Evolutionary conservation across 805 yeast genomes (phyloP), one percentile per base, ranked within the genome.

Genomic region (Saccharomycopsis sp.): DNA sequence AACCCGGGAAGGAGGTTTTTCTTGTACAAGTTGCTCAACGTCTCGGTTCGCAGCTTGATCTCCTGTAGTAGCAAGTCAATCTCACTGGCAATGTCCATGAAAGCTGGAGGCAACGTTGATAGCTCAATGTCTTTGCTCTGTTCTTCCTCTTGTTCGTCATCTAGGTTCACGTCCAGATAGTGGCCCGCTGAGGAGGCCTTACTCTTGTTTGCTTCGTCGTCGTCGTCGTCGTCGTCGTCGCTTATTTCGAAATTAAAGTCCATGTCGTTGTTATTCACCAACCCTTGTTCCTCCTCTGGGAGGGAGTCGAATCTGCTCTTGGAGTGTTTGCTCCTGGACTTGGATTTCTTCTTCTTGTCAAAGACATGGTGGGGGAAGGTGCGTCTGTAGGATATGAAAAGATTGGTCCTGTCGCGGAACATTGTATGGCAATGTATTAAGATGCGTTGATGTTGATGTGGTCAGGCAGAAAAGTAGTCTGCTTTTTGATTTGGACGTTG

Each of bases 321-420:
- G 34, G 36, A 39, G 12, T 30, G 36, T 16, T 41, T 35, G 2
- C 12, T 9, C 25, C 30, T 37, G 27, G 10, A 38, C 18, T 38
- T 36, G 7, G 4, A 12, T 15, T 9, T 20, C 21, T 19, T 15
- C 22, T 38, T 16, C 8, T 18, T 18, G 34, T 38, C 30, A 40
- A 53, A 46, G 17, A 64, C 62, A 47, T 70, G 74, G 50, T 87
- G 87, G 0, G 95, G 94, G 43, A 79, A 80, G 8, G 97, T 87
- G 45, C 92, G 75, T 48, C 98, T 75, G 56, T 83, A 89, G 34
- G 96, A 86, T 17, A 87, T 65, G 59, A 70, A 89, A 49, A 89
- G 69, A 55, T 88, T 89, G n/a, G 98, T 92, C 58, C 96, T 69
- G 62, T 92, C 97, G 58, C 97, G 71, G 55, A 82, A 84, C 96